phyloP scores from a whole-genome alignment of 2,329 filamentous ascomycete genomes.

The Botrytis pseudocinerea region DNA sequence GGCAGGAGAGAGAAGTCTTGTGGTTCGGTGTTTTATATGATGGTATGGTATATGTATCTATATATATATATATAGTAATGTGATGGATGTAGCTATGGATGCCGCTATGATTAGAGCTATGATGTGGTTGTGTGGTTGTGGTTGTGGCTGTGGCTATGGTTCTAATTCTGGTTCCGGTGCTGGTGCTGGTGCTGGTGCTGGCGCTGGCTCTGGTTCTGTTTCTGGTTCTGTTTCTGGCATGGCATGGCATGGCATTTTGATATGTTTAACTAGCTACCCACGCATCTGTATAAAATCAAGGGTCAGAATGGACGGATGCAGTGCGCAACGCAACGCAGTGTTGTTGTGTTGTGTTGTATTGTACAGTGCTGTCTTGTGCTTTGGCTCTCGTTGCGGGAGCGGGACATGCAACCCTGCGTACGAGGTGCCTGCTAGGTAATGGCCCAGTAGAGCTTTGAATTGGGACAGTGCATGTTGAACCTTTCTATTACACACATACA shows the following conservation, averaged over 20 bases:
- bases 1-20: neutral
- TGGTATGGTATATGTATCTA: no score
- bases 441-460: neutral
- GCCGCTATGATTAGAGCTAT: accelerated
- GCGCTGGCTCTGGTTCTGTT: neutral
- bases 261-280: neutral
- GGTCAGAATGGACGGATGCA: neutral
- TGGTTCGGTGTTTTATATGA: neutral
- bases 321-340: neutral
- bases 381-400: neutral
- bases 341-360: no score
- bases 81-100: neutral
- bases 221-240: neutral
- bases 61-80: neutral
- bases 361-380: neutral
- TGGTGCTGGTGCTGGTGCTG: neutral
- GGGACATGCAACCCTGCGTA: neutral
- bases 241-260: neutral
- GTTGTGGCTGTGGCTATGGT: neutral
- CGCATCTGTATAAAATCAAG: neutral
- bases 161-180: neutral
- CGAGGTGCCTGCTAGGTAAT: neutral
- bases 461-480: slow-evolving; percentile 1
- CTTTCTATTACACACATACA: neutral
- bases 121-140: no score